Conservation (phyloP, 2,329 filamentous ascomycete genomes). For the Colletotrichum liaoningense region DNA sequence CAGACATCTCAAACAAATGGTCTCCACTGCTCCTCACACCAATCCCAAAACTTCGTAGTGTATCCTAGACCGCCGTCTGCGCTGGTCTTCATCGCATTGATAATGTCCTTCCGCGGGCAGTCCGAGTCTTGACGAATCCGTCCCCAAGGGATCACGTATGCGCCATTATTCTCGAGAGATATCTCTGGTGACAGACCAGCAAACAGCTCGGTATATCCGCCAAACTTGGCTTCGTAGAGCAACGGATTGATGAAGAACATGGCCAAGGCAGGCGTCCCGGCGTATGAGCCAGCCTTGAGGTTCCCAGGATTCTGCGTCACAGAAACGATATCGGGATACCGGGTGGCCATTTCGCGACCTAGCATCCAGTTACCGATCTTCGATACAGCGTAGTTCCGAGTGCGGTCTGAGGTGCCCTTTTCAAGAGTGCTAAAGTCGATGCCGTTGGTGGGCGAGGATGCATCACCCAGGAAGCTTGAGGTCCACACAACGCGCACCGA, state of each 20-base stretch:
- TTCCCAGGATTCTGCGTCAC: conserved; percentile 50
- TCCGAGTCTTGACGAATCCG: conserved; percentile 37
- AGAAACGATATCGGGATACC: conserved; percentile 42
- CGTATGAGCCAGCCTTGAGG: conserved; percentile 42
- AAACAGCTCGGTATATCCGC: conserved; percentile 55
- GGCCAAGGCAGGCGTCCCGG: conserved; percentile 25
- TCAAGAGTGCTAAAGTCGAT: conserved; percentile 43
- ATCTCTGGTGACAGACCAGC: conserved; percentile 52
- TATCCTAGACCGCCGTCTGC: conserved; percentile 42
- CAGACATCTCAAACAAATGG: neutral
- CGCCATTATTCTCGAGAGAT: conserved; percentile 43
- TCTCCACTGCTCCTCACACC: conserved; percentile 38
- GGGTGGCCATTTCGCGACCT: conserved; percentile 44
- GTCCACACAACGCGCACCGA: conserved; percentile 47
- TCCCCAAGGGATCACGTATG: conserved; percentile 46
- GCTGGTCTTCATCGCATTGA: conserved; percentile 39
- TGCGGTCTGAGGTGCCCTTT: conserved; percentile 38
- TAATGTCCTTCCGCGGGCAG: conserved; percentile 41
- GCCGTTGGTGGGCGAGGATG: conserved; percentile 41
- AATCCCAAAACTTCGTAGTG: conserved; percentile 37
- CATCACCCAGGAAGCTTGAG: conserved; percentile 43
- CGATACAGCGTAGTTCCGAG: conserved; percentile 44
- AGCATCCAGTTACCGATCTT: conserved; percentile 51
- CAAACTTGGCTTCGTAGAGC: conserved; percentile 44
- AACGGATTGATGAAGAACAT: conserved; percentile 36